phyloP scores from a whole-genome alignment of 306 rosid genomes.

The Lathyrus aphaca region DNA sequence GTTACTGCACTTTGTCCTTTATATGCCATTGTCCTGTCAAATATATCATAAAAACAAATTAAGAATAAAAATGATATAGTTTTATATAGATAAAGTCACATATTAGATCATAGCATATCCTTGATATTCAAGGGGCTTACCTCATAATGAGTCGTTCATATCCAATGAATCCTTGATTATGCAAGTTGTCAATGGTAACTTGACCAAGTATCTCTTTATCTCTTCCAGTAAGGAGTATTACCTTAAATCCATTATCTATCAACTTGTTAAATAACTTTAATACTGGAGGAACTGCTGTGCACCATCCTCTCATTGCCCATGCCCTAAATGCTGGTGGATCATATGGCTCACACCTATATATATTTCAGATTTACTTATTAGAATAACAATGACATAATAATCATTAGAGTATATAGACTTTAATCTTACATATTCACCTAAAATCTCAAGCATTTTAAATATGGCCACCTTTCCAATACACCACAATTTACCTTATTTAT shows the following conservation, averaged over 20 bases:
- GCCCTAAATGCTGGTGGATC: conserved; percentile 69
- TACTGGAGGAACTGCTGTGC: conserved; percentile 61
- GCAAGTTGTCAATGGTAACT: conserved; percentile 65
- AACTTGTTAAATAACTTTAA: conserved; percentile 49
- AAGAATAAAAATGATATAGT: neutral
- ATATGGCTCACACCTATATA: conserved; percentile 78
- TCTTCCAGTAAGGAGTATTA: conserved; percentile 76
- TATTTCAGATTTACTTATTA: too few species aligned
- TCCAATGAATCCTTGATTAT: conserved; percentile 65
- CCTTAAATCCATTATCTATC: conserved; percentile 58
- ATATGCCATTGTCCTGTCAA: conserved; percentile 49
- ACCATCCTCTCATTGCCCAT: conserved; percentile 74
- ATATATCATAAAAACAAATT: neutral
- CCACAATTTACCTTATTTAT: too few species aligned
- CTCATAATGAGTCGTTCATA: conserved; percentile 76
- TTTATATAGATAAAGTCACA: too few species aligned
- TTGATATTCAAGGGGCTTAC: conserved; percentile 43
- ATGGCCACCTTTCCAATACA: too few species aligned
- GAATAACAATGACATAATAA: too few species aligned
- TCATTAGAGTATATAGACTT: too few species aligned
- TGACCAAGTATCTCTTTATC: conserved; percentile 61
- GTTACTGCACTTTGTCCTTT: conserved; percentile 66
- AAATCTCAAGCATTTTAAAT: too few species aligned
- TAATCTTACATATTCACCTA: too few species aligned
- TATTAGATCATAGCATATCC: too few species aligned